Evolutionary conservation across 2,329 filamentous ascomycete genomes (phyloP).

Genomic region (Aureobasidium sp.): DNA sequence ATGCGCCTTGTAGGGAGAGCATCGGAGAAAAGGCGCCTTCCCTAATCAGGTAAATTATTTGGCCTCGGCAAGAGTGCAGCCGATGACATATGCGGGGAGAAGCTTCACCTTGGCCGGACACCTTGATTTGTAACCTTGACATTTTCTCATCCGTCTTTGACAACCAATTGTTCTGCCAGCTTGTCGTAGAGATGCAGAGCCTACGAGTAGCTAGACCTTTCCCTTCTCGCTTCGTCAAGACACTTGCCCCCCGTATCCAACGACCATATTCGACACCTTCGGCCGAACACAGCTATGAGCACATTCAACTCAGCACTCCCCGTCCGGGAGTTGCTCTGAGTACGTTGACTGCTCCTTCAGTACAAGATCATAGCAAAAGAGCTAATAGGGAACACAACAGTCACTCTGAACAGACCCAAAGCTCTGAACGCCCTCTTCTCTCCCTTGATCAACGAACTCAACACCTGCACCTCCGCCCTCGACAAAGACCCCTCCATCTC

Average conservation of each 20-base stretch:
- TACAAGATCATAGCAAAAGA: not conserved
- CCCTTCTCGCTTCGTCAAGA: conserved; percentile 8
- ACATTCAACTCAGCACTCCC: conserved; percentile 33
- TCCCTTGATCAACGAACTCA: conserved; percentile 84
- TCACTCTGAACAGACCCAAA: conserved; percentile 80
- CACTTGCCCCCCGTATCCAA: not conserved
- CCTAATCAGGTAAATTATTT: not conserved
- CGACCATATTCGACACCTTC: conserved; percentile 5
- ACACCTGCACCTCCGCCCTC: conserved; percentile 65
- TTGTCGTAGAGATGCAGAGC: not conserved
- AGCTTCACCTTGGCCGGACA: not conserved
- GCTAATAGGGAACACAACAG: conserved; percentile 6
- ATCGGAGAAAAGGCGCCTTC: conserved; percentile 1
- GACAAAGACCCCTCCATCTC: conserved; percentile 63
- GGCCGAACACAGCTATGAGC: conserved; percentile 16
- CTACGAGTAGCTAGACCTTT: conserved; percentile 8
- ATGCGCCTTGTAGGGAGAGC: not conserved
- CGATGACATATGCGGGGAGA: conserved; percentile 6
- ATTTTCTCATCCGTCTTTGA: not conserved
- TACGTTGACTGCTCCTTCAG: not conserved
- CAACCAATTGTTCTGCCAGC: not conserved
- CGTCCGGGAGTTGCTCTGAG: conserved; percentile 18
- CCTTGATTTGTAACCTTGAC: not conserved
- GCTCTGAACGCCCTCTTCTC: conserved; percentile 90
- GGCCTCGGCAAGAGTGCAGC: not conserved